Evolutionary conservation across 331 rosid genomes (phyloP), one percentile per base, ranked within the genome.

Genomic region (Erythrophleum ivorense): DNA sequence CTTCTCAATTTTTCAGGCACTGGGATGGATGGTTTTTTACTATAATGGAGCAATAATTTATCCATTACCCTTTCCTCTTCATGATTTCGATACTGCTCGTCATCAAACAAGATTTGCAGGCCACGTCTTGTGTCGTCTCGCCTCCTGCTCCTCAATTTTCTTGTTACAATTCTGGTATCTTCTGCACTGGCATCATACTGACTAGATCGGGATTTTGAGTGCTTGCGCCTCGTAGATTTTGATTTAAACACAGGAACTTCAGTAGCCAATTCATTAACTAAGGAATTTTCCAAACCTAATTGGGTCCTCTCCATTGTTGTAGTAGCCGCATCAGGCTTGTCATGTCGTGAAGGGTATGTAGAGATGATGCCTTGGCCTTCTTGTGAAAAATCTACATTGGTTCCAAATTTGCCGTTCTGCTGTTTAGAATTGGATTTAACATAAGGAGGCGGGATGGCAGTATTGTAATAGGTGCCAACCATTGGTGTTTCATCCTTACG

Each of bases 51-150:
- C 78, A 96, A 86, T 82, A 96, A 84, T 72, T 88, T 91, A 79
- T 96, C 99, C 50, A 96, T 92, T 77, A 88, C 74, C 83, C 87
- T 91, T 84, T 96, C 98, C 82, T 94, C 99, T 78, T 88, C 97
- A 59, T 86, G 92, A 71, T 83, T 86, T 71, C 83, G 86, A 69
- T 77, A 55, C 60, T 57, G 90, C 75, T 90, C 94, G 40, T 91
- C 99, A 65, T 91, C 94, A 71, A 93, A 85, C 87, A 92, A 70
- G 49, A 83, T 80, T 86, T 86, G 91, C 71, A 88, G 88, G 78
- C 97, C 99, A 64, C 82, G 84, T 84, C 92, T 90, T 40, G 92
- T 77, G 38, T 95, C 94, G 67, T 88, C 91, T 86, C 91, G 89
- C 84, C 89, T 90, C 88, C 84, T 89, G 83, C 95, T 88, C 86